Conservation (phyloP, 1,139 yeast genomes). For the Pichia cactophila region DNA sequence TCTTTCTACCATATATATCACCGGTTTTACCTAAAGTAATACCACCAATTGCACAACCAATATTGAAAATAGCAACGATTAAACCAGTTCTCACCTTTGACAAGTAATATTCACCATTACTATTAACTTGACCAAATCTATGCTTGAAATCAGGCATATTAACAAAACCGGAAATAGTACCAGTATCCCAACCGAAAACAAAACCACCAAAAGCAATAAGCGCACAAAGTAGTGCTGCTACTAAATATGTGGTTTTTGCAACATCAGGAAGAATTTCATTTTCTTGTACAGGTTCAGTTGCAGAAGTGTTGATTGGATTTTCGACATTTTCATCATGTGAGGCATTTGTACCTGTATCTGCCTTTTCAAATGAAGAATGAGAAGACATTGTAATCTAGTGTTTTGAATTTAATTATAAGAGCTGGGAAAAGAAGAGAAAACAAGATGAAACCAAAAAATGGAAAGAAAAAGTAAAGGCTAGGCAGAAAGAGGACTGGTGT, state of each 20-base stretch:
- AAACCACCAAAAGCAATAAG: conserved; percentile 63
- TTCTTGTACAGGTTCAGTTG: background rate
- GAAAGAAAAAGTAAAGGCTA: background rate
- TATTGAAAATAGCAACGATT: conserved; percentile 59
- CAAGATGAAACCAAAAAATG: background rate
- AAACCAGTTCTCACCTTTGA: conserved; percentile 54
- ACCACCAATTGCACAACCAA: conserved; percentile 70
- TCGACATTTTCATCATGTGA: conserved; percentile 1
- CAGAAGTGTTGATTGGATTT: background rate
- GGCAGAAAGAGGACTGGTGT: background rate
- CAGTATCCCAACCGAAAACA: conserved; percentile 72
- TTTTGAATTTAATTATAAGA: background rate
- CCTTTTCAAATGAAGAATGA: conserved; percentile 6
- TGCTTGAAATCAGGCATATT: conserved; percentile 57
- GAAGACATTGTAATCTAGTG: conserved; percentile 10
- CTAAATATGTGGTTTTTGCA: conserved; percentile 11
- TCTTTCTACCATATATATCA: conserved; percentile 56
- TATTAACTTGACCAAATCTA: conserved; percentile 38
- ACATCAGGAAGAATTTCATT: conserved; percentile 11
- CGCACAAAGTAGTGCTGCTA: conserved; percentile 30
- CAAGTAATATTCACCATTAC: conserved; percentile 34
- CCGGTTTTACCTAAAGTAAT: conserved; percentile 46
- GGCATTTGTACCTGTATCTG: conserved; percentile 2
- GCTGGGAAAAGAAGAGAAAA: background rate
- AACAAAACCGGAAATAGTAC: conserved; percentile 72